Evolutionary conservation across 805 yeast genomes (phyloP).

Genomic region (Zygotorulaspora florentina): DNA sequence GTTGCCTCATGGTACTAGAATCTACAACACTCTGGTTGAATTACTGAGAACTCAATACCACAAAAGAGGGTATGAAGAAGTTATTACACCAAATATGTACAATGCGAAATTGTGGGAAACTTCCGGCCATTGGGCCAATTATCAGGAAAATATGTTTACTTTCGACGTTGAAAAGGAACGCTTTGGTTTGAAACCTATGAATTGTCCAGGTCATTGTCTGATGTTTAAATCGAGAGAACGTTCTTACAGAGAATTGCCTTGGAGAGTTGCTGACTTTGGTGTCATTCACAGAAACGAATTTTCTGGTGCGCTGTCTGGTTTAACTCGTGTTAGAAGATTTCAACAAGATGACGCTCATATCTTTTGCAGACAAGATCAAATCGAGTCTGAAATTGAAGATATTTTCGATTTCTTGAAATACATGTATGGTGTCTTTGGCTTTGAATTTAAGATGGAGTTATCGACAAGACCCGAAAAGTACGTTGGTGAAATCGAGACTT

Average conservation of each 20-base stretch:
- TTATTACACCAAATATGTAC: conserved; percentile 98
- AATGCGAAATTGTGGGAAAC: conserved; percentile 97
- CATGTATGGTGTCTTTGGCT: conserved; percentile 88
- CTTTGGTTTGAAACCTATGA: conserved; percentile 92
- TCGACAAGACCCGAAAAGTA: conserved; percentile 96
- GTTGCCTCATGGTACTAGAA: conserved; percentile 99
- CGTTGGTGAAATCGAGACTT: conserved; percentile 89
- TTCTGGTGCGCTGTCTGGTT: conserved; percentile 89
- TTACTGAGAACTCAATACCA: conserved; percentile 80
- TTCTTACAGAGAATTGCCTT: conserved; percentile 94
- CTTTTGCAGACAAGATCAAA: conserved; percentile 90
- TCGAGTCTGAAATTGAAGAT: conserved; percentile 76
- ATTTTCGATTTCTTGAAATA: conserved; percentile 81
- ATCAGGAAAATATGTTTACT: conserved; percentile 95
- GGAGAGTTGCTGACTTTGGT: conserved; percentile 98
- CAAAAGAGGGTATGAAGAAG: conserved; percentile 95
- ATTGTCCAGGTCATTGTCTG: conserved; percentile 89
- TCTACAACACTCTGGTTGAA: conserved; percentile 81
- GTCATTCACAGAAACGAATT: conserved; percentile 96
- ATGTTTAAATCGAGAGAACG: conserved; percentile 90
- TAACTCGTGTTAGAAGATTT: conserved; percentile 97
- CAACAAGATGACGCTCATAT: conserved; percentile 99
- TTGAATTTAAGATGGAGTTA: conserved; percentile 93
- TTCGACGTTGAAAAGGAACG: conserved; percentile 96
- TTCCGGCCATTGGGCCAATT: conserved; percentile 98